phyloP scores from a whole-genome alignment of 345 rosid genomes.

The Cardamine occulta region DNA sequence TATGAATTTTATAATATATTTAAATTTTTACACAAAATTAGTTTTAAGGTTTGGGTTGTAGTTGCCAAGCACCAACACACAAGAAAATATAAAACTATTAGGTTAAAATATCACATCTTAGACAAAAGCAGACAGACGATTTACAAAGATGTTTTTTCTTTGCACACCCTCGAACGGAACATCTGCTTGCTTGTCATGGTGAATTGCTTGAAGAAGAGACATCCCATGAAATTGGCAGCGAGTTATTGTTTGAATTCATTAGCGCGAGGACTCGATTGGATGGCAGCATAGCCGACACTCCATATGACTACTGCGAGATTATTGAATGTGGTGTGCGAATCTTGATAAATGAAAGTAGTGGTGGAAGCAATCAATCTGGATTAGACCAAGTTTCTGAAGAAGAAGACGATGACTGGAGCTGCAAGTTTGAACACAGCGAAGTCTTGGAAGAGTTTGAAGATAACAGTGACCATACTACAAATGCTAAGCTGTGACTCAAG shows the following conservation, averaged over 20 bases:
- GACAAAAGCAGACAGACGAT: not conserved
- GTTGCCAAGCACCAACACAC: not conserved
- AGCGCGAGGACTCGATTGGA: not conserved
- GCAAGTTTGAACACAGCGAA: not conserved
- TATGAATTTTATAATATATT: too few relatives aligned
- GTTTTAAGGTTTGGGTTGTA: not conserved
- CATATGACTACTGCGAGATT: not conserved
- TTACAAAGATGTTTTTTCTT: too few relatives aligned
- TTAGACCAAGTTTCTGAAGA: constrained; percentile 11
- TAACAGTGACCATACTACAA: not conserved
- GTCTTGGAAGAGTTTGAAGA: not conserved
- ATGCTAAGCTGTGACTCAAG: not conserved
- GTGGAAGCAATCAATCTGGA: not conserved
- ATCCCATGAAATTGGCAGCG: not conserved
- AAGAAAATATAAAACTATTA: not conserved
- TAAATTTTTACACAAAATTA: too few relatives aligned
- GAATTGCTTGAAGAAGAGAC: not conserved
- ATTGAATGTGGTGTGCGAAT: not conserved
- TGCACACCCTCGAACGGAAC: not conserved
- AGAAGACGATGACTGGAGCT: not conserved
- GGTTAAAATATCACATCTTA: not conserved
- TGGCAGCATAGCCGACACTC: not conserved
- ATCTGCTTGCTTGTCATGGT: not conserved
- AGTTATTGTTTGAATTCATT: constrained; percentile 4
- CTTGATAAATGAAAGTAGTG: not conserved